Conservation (phyloP, 345 rosid genomes). For the Psidium friedrichsthalianum region DNA sequence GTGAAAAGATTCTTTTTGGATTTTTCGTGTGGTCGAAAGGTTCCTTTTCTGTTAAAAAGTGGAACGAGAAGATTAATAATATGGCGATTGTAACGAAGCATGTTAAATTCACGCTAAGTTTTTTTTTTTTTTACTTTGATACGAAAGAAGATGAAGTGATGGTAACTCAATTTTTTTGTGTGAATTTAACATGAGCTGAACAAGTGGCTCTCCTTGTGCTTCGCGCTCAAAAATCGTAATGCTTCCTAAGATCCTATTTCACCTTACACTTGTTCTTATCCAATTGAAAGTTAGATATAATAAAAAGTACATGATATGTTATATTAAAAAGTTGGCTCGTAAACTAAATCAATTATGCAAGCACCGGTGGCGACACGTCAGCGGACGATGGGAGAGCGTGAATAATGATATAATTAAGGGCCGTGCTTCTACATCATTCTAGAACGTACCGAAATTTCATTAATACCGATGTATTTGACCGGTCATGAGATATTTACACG, state of each 20-base stretch:
- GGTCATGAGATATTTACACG: not conserved
- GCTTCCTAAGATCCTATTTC: not conserved
- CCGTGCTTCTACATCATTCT: not conserved
- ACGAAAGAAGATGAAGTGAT: not conserved
- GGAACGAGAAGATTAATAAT: too few species aligned
- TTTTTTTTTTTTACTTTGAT: not conserved
- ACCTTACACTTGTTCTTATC: not conserved
- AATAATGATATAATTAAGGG: not conserved
- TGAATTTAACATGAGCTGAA: not conserved
- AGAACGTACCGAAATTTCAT: not conserved
- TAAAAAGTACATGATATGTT: not conserved
- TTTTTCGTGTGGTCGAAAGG: not conserved
- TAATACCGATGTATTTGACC: rapidly evolving
- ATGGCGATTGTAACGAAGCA: not conserved
- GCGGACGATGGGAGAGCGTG: not conserved
- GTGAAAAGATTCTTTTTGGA: not conserved
- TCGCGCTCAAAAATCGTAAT: not conserved
- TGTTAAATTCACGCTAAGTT: not conserved
- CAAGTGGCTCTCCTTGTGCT: not conserved
- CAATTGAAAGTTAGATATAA: not conserved
- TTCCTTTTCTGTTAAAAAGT: not conserved
- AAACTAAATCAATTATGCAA: too few species aligned
- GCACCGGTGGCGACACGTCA: not conserved
- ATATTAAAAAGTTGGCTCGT: not conserved
- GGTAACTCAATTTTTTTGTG: not conserved